These are phyloP conservation scores for Oligophagozyma castellii DNA, from an alignment of 1,139 yeast species.

Conservation along the genomic window DNA sequence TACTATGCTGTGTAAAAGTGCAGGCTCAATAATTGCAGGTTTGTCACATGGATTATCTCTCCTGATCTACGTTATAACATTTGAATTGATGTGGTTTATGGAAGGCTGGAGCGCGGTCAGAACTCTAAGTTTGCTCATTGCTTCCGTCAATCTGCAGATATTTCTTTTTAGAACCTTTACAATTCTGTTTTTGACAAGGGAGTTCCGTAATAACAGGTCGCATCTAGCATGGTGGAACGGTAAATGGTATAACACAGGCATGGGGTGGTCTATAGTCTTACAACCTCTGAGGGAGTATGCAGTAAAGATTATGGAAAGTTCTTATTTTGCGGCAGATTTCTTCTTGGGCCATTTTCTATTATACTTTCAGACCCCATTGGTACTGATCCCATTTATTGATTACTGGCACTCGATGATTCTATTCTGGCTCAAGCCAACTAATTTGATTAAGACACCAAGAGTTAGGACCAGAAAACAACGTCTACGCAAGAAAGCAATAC, in stretches of 20 bases:
- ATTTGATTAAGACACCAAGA: slow-evolving; percentile 33
- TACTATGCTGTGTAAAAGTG: slow-evolving; percentile 26
- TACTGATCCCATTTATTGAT: slow-evolving; percentile 59
- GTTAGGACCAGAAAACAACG: slow-evolving; percentile 29
- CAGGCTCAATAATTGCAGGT: slow-evolving; percentile 33
- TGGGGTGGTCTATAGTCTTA: slow-evolving; percentile 44
- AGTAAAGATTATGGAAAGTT: slow-evolving; percentile 57
- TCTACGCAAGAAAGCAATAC: slow-evolving; percentile 27
- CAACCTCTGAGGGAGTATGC: slow-evolving; percentile 60
- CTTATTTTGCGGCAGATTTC: slow-evolving; percentile 60
- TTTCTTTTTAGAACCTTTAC: slow-evolving; percentile 36
- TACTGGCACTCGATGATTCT: slow-evolving; percentile 67
- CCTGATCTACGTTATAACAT: slow-evolving; percentile 36
- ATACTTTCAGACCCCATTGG: slow-evolving; percentile 44
- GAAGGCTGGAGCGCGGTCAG: slow-evolving; percentile 52
- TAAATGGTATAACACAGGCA: slow-evolving; percentile 47
- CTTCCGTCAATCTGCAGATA: slow-evolving; percentile 43
- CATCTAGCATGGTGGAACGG: slow-evolving; percentile 86
- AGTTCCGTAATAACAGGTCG: slow-evolving; percentile 39
- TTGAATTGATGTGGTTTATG: slow-evolving; percentile 48
- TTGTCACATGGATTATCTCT: slow-evolving; percentile 41
- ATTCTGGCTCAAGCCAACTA: slow-evolving; percentile 65
- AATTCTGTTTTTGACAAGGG: slow-evolving; percentile 41
- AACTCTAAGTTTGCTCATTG: slow-evolving; percentile 42
- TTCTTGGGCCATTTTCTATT: slow-evolving; percentile 52